Base-by-base conservation (phyloP, 257 asterid genomes). In the Buddleja alternifolia region DNA sequence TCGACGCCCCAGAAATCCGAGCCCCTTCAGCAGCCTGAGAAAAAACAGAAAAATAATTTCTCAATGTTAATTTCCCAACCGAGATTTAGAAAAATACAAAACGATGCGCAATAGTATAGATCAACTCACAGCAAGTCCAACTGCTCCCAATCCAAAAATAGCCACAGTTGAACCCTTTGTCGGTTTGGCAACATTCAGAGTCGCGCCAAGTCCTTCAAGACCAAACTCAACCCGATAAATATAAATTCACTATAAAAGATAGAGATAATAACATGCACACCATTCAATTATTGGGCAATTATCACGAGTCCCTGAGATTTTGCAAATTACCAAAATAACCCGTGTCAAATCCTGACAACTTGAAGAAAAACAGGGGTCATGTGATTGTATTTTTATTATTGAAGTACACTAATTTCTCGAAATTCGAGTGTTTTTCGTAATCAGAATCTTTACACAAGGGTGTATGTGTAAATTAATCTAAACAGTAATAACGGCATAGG, bases 21-120 rank as follows among this genome's bases (percentile, higher is more conserved):
- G 97, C 97, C 34, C 97, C 96, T 83, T 91, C 97, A 39, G 97
- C 97, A 69, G 96, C 97, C 96, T 91, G 77, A 29, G 34, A 1
- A 42, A 62, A 15, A 70, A 8, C 54, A 48, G 17, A 4, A 60
- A 19, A 21, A 0, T 16, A 41, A 39, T 10, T 29, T n/a, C 44
- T 55, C 40, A 23, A 55, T 11, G 29, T 10, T n/a, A 45, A 4
- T 1, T 55, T 42, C 7, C 21, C 1, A 4, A n/a, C 25, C 4
- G 0, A 29, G 34, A 1, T 29, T 5, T 3, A 15, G 19, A 12
- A 69, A 1, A 16, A 51, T 11, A 9, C 46, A 17, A 55, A 20
- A 9, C n/a, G 8, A 2, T 9, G 10, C 37, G 20, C 2, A 9
- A 34, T 19, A 23, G 8, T 12, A 41, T 36, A 10, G 4, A 57